Evolutionary conservation across 2,329 filamentous ascomycete genomes (phyloP).

Genomic region (Arthroderma uncinatum): DNA sequence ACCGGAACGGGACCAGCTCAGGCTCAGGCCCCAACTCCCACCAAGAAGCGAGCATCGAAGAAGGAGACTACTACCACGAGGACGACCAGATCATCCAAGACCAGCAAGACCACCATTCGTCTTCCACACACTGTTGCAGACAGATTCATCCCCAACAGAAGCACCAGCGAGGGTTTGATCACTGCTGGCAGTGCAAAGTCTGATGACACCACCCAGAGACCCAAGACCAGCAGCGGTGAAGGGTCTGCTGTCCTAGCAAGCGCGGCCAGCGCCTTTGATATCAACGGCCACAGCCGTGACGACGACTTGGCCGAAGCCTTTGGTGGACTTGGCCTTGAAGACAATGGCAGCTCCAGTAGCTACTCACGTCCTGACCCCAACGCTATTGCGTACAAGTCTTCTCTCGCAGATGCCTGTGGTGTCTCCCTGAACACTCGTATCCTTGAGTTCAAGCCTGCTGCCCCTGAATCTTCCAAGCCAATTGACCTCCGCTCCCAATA

Average conservation of each 20-base stretch:
- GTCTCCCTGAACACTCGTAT: slow-evolving; percentile 91
- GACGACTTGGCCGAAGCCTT: slow-evolving; percentile 72
- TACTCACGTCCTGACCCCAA: slow-evolving; percentile 76
- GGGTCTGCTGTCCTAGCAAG: slow-evolving; percentile 66
- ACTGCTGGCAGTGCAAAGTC: slow-evolving; percentile 76
- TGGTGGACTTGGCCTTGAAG: slow-evolving; percentile 66
- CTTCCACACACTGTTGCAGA: slow-evolving; percentile 62
- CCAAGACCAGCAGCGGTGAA: slow-evolving; percentile 60
- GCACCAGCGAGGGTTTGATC: slow-evolving; percentile 75
- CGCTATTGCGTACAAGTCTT: slow-evolving; percentile 82
- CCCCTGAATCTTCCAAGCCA: slow-evolving; percentile 96
- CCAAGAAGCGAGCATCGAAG: slow-evolving; percentile 8
- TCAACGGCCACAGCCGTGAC: slow-evolving; percentile 49
- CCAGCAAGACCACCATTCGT: slow-evolving; percentile 55
- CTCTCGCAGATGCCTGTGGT: slow-evolving; percentile 79
- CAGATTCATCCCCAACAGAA: slow-evolving; percentile 91
- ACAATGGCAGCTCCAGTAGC: slow-evolving; percentile 51
- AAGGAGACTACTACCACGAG: slow-evolving; percentile 24
- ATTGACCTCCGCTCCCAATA: slow-evolving; percentile 97
- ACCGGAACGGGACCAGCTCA: slow-evolving; percentile 60
- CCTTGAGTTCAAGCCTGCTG: slow-evolving; percentile 92
- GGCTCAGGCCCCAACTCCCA: slow-evolving; percentile 44
- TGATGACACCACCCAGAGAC: slow-evolving; percentile 57
- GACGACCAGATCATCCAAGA: slow-evolving; percentile 31
- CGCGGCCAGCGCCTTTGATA: slow-evolving; percentile 56